Base-by-base conservation (phyloP, 345 rosid genomes). In the Lumnitzera littorea region DNA sequence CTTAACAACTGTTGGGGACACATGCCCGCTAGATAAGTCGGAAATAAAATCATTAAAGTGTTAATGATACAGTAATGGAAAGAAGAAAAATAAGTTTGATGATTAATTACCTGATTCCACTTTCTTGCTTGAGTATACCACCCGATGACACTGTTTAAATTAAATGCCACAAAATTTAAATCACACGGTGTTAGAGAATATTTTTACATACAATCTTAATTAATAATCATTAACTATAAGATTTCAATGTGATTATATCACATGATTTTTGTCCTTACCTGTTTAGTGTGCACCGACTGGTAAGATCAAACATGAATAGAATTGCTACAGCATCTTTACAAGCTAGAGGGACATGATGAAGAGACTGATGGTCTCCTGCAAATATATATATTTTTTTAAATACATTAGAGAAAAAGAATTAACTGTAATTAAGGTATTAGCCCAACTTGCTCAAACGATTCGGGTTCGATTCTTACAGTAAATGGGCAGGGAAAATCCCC, bases 311-410 rank as follows among this genome's bases (percentile, higher is more conserved):
- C 99, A 94, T 94, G 62, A 83, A 86, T 70, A 94, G 73, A 60
- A 94, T 86, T 60, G 99, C 99, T 25, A 94, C 99, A 50, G 99
- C 77, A 67, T 90, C 96, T 82, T 88, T 94, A 78, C 99, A 94
- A 49, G 99, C 99, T 61, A 90, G 79, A 1, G 97, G 97, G 51
- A 94, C 69, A 68, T 94, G 96, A 75, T 83, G 86, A 46, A 68
- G 69, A 58, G 99, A 86, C 27, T 70, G 80, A 52, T 65, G 78
- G 62, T 88, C 95, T 49, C 95, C 95, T 87, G 49, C 72, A 64
- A 17, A 24, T 29, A 62, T 3, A 62, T 3, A 0, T 20, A 0
- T 20, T 20, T 20, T 20, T 20, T 20, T 20, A 20, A 20, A 20
- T 20, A 20, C 56, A 12, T 16, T 7, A 31, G 15, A 51, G 15